Percentiles rank a stretch among this genome's conserved stretches.
Evolutionary conservation across 805 yeast genomes (phyloP).

Genomic region (Torulaspora indica): DNA sequence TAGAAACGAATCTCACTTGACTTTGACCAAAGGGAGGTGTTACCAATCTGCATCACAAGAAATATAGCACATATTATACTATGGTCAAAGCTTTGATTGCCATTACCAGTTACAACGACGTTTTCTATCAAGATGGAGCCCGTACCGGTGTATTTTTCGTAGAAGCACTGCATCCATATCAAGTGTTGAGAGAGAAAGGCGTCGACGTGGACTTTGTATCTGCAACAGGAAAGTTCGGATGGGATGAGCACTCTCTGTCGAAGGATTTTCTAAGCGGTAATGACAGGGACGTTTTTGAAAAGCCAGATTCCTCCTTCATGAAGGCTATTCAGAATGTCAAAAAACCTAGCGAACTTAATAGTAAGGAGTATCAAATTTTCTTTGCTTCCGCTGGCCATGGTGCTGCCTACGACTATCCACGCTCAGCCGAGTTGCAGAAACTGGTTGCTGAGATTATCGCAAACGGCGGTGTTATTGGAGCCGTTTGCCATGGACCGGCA

Average conservation of each 20-base stretch:
- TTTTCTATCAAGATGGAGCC: constrained; percentile 53
- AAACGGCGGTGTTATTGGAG: constrained; percentile 52
- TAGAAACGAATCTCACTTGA: no score
- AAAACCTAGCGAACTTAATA: constrained; percentile 45
- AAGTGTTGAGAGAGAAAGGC: constrained; percentile 45
- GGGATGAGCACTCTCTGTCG: constrained; percentile 51
- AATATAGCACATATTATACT: no score
- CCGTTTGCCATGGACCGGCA: constrained; percentile 68
- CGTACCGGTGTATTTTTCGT: constrained; percentile 57
- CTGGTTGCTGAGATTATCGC: constrained; percentile 46
- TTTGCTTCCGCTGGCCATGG: constrained; percentile 69
- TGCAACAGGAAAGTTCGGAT: constrained; percentile 53
- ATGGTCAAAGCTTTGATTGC: constrained; percentile 41
- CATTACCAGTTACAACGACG: constrained; percentile 40
- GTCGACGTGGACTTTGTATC: constrained; percentile 53
- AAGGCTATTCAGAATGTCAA: constrained; percentile 39
- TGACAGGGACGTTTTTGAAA: constrained; percentile 40
- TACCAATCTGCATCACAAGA: no score
- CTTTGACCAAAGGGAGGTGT: no score
- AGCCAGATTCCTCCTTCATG: constrained; percentile 40
- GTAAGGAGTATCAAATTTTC: constrained; percentile 49
- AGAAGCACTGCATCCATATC: constrained; percentile 59
- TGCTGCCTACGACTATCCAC: constrained; percentile 53
- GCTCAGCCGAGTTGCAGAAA: constrained; percentile 43
- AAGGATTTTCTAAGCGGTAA: constrained; percentile 42